Conservation (phyloP, 2,329 filamentous ascomycete genomes). For the Phialophora tarda region DNA sequence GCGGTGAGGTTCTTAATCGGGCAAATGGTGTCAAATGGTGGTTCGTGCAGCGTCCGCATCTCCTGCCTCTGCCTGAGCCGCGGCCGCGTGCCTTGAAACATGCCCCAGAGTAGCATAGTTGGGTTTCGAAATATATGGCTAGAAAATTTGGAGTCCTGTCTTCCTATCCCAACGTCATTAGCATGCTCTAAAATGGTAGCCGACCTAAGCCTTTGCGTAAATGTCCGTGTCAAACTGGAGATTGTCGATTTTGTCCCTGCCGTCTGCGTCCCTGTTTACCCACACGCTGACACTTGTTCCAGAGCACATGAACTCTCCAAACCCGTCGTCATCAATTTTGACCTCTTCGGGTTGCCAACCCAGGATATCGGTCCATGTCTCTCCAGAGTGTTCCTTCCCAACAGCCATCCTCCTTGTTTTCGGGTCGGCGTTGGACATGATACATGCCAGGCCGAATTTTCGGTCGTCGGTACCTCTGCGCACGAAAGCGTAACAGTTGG, state of each 20-base stretch:
- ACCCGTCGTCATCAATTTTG: conserved; percentile 64
- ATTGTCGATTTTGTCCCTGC: conserved; percentile 53
- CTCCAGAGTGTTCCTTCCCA: conserved; percentile 62
- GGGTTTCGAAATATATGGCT: neutral
- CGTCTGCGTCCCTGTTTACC: conserved; percentile 62
- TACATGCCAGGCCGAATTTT: conserved; percentile 58
- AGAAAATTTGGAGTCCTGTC: neutral
- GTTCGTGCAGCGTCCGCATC: neutral
- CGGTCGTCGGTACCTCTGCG: conserved; percentile 48
- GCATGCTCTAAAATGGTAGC: neutral
- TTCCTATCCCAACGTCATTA: conserved; percentile 3
- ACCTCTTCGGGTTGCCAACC: conserved; percentile 61
- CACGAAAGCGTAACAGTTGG: conserved; percentile 67
- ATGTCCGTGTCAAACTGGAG: conserved; percentile 47
- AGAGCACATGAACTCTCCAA: conserved; percentile 61
- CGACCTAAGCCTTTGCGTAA: conserved; percentile 21
- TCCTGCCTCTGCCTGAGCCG: neutral
- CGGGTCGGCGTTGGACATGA: conserved; percentile 59
- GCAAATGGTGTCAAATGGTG: neutral
- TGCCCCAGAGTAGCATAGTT: neutral
- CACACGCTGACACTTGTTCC: conserved; percentile 65
- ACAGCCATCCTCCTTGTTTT: conserved; percentile 66
- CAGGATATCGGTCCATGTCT: conserved; percentile 68
- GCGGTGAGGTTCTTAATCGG: neutral
- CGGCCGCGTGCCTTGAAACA: neutral